Conservation (phyloP, 225 moss, liverwort and hornwort species). For the Bryoerythrophyllum caledonicum region DNA sequence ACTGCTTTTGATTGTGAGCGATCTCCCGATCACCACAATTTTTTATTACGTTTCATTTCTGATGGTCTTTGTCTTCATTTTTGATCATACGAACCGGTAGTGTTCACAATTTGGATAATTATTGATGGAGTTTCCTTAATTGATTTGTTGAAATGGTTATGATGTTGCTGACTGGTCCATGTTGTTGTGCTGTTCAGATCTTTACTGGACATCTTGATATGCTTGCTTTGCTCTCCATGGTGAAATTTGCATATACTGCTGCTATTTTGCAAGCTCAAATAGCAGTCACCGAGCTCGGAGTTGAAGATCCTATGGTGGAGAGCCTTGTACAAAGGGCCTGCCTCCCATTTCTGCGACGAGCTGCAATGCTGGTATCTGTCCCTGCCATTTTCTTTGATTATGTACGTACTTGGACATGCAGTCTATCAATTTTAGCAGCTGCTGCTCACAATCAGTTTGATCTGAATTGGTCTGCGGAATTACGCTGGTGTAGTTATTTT, state of each 20-base stretch:
- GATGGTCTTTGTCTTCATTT: neutral
- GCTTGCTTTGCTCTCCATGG: slow-evolving; percentile 49
- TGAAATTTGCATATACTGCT: slow-evolving; percentile 74
- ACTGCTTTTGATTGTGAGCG: slow-evolving; percentile 75
- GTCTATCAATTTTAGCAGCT: neutral
- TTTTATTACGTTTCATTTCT: slow-evolving; percentile 11
- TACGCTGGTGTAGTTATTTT: neutral
- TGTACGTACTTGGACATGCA: slow-evolving; percentile 13
- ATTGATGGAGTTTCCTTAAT: neutral
- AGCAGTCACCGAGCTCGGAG: slow-evolving; percentile 50
- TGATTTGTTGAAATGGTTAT: slow-evolving; percentile 2
- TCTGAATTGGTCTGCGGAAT: neutral
- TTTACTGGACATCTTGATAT: slow-evolving; percentile 29
- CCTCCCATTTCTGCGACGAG: slow-evolving; percentile 86
- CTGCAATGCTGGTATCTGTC: slow-evolving; percentile 72
- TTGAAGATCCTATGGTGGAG: slow-evolving; percentile 23
- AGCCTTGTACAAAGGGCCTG: slow-evolving; percentile 62
- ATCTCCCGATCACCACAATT: slow-evolving; percentile 6
- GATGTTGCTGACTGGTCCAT: neutral
- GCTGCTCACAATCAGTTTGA: neutral
- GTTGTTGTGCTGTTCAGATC: slow-evolving; percentile 31
- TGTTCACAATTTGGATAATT: neutral
- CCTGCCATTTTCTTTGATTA: neutral
- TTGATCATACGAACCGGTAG: neutral
- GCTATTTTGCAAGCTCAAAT: slow-evolving; percentile 69